Base-by-base conservation (phyloP, 768 basidiomycete genomes). In the Hygrophorus pudorinus region DNA sequence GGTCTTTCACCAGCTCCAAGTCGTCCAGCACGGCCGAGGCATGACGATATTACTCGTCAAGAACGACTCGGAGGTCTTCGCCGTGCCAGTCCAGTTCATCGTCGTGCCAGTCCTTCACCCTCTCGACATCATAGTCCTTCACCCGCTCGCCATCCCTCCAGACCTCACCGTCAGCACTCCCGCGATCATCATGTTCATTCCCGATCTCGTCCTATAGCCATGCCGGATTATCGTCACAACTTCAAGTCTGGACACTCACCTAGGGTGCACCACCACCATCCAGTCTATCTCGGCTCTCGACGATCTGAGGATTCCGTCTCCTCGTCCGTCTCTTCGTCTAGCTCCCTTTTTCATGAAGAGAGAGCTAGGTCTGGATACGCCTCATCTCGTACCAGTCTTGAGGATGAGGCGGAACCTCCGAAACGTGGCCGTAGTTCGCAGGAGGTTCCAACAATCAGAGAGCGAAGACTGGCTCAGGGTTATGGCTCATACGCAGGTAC, bases 351-450 rank as follows among this genome's bases (percentile, higher is more conserved):
- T 43, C 62, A 65, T 29, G 56, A 68, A 42, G 60, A 65, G 52
- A 63, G 58, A 38, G 51, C 45, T 13, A 56, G 50, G 5, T 34
- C 56, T 3, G 61, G 63, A 29, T 61, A 65, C 47, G 46, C 57
- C 8, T 71, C 72, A 5, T 70, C 71, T 2, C 60, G 62, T 33
- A 70, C 69, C 27, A 72, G 67, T 50, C 45, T 69, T n/a, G 70
- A 68, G 24, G 66, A 71, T n/a, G 62, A 65, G 28, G 49, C 55
- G 21, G 53, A 56, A 16, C 32, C 45, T 20, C 39, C 7, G 44
- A 51, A 34, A 8, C 48, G 16, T 12, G 20, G 18, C 48, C 10
- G 36, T 45, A 13, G 37, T 42, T 8, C 43, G 40, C n/a, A 47
- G 20, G 37, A 38, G 46, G 29, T 41, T 16, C 43, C 42, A n/a